phyloP scores from a whole-genome alignment of 148 eudicot genomes.

The Rheum nobile region DNA sequence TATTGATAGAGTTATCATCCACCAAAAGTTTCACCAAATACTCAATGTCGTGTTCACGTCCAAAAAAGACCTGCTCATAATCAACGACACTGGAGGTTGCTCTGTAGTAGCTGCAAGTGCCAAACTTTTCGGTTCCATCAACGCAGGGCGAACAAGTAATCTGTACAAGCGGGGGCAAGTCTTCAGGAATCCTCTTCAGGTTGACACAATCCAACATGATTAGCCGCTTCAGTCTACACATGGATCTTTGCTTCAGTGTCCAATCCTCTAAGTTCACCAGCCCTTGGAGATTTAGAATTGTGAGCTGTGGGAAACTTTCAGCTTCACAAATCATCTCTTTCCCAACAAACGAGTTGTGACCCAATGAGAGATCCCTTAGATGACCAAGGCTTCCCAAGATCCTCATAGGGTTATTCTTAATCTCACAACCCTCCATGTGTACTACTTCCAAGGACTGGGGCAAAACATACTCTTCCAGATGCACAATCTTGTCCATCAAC shows the following conservation, averaged over 20 bases:
- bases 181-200: background rate
- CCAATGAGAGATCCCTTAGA: background rate
- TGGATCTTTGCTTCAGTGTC: background rate
- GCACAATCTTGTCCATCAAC: constrained; percentile 12
- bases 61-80: constrained; percentile 8
- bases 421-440: background rate
- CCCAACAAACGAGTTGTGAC: background rate
- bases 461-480: background rate
- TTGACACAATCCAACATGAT: background rate
- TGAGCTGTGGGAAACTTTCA: background rate
- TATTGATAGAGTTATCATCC: too few species aligned
- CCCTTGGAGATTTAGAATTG: background rate
- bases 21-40: constrained; percentile 14
- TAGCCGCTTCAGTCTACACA: background rate
- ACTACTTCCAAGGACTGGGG: background rate
- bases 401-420: background rate
- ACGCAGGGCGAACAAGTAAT: background rate
- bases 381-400: background rate
- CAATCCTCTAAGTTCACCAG: background rate
- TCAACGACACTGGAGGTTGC: background rate
- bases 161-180: background rate
- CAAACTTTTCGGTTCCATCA: background rate
- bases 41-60: constrained; percentile 16
- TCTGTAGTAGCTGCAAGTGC: background rate
- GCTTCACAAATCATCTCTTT: background rate